These are phyloP conservation scores for Diaporthe citrichinensis DNA, from an alignment of 2,329 filamentous ascomycete genomes.

Conservation along the genomic window DNA sequence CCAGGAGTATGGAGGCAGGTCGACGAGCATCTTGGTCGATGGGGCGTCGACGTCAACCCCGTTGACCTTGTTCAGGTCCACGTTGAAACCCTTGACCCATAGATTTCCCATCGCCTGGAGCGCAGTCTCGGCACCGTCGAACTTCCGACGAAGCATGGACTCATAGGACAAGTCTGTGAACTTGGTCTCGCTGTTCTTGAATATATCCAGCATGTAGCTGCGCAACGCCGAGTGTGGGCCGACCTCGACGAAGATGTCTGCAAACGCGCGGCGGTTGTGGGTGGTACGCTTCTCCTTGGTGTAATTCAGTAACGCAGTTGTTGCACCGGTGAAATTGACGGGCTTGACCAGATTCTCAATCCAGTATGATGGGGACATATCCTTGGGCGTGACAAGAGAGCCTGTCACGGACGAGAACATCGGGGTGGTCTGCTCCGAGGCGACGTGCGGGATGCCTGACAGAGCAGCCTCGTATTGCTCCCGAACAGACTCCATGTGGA, in stretches of 20 bases:
- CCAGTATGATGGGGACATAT: constrained; percentile 5
- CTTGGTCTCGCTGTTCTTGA: neutral
- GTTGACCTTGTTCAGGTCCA: constrained; percentile 57
- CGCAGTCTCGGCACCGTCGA: constrained; percentile 61
- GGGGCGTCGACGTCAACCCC: neutral
- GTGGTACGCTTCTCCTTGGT: neutral
- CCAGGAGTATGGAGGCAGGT: constrained; percentile 40
- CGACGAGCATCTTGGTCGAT: constrained; percentile 17
- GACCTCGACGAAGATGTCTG: constrained; percentile 17
- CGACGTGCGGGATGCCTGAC: constrained; percentile 20
- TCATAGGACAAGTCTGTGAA: constrained; percentile 50
- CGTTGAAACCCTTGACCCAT: constrained; percentile 59
- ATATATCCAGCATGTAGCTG: constrained; percentile 31
- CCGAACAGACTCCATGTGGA: constrained; percentile 28
- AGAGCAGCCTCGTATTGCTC: constrained; percentile 28
- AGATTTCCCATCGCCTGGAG: constrained; percentile 61
- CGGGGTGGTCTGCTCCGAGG: neutral
- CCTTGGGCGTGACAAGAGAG: neutral
- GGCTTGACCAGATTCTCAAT: constrained; percentile 29
- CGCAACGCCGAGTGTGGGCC: constrained; percentile 22
- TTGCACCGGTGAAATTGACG: constrained; percentile 22
- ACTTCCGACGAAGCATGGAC: constrained; percentile 64
- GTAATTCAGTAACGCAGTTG: neutral
- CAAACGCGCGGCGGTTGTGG: constrained; percentile 23
- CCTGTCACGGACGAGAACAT: constrained; percentile 34